phyloP scores from a whole-genome alignment of 805 yeast genomes.

The Komagataella ulmi region DNA sequence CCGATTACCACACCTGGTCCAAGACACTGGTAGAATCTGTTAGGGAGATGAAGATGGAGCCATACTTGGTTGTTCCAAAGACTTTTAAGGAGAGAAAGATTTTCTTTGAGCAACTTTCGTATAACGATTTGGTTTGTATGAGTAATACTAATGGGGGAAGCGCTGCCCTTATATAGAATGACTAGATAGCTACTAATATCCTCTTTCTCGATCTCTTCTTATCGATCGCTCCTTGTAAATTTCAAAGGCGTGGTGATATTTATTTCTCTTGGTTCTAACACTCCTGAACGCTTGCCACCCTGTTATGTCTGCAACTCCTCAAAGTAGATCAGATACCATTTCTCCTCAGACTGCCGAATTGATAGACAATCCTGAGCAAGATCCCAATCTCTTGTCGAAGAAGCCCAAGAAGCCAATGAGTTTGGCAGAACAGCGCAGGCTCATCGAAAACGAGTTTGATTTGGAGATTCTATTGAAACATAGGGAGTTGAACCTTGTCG shows the following conservation, averaged over 20 bases:
- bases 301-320: background rate
- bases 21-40: background rate
- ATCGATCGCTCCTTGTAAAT: background rate
- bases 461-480: slow-evolving; percentile 48
- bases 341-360: background rate
- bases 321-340: background rate
- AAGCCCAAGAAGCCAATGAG: background rate
- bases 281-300: background rate
- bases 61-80: background rate
- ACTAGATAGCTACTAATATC: background rate
- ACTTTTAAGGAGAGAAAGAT: background rate
- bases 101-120: background rate
- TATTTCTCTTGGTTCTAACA: background rate
- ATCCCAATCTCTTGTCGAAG: background rate
- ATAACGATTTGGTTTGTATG: background rate
- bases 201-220: background rate
- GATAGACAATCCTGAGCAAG: background rate
- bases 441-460: slow-evolving; percentile 30
- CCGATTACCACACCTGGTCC: background rate
- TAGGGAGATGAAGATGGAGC: background rate
- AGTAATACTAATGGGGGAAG: background rate
- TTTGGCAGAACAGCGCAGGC: slow-evolving; percentile 9
- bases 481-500: slow-evolving; percentile 35
- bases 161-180: background rate
- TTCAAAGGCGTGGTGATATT: background rate